A percentile compares a stretch with the other conserved stretches of the same genome.
phyloP scores from a whole-genome alignment of 2,329 filamentous ascomycete species.

The Paraphaeosphaeria sporulosa region DNA sequence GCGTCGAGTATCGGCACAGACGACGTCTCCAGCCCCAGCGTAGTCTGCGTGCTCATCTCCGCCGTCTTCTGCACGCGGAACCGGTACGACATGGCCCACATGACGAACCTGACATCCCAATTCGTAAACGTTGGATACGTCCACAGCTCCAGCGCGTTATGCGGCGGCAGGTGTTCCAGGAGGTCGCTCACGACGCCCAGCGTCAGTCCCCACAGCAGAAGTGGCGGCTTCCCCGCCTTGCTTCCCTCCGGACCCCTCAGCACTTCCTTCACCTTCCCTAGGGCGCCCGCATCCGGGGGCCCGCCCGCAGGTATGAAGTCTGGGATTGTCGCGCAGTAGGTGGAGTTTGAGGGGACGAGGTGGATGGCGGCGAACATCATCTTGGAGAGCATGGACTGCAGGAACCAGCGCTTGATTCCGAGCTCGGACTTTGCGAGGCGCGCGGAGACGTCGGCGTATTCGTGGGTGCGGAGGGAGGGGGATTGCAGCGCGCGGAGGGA shows the following conservation, averaged over 20 bases:
- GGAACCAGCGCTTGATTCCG: constrained; percentile 61
- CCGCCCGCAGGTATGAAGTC: constrained; percentile 54
- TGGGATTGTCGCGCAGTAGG: constrained; percentile 63
- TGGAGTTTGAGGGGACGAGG: constrained; percentile 67
- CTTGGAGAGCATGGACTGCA: constrained; percentile 66
- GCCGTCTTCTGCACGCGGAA: constrained; percentile 54
- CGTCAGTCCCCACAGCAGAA: constrained; percentile 74
- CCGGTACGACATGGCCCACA: constrained; percentile 66
- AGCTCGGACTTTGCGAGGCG: constrained; percentile 66
- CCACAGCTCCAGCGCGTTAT: constrained; percentile 69
- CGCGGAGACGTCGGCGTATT: constrained; percentile 70
- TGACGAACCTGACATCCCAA: constrained; percentile 65
- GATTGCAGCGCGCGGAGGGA: constrained; percentile 68
- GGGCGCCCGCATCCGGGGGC: constrained; percentile 16
- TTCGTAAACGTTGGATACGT: constrained; percentile 73
- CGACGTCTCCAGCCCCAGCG: constrained; percentile 29
- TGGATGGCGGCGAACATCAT: constrained; percentile 74
- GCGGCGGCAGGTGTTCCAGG: constrained; percentile 70
- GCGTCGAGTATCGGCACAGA: constrained; percentile 25
- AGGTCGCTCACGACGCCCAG: constrained; percentile 73
- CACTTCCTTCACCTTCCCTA: constrained; percentile 26
- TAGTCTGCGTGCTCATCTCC: constrained; percentile 33
- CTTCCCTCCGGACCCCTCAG: constrained; percentile 33
- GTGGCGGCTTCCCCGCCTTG: constrained; percentile 52
- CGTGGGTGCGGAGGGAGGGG: constrained; percentile 65